These are phyloP conservation scores for Tulasnella sp. DNA, from an alignment of 768 basidiomycete species.

Conservation along the genomic window DNA sequence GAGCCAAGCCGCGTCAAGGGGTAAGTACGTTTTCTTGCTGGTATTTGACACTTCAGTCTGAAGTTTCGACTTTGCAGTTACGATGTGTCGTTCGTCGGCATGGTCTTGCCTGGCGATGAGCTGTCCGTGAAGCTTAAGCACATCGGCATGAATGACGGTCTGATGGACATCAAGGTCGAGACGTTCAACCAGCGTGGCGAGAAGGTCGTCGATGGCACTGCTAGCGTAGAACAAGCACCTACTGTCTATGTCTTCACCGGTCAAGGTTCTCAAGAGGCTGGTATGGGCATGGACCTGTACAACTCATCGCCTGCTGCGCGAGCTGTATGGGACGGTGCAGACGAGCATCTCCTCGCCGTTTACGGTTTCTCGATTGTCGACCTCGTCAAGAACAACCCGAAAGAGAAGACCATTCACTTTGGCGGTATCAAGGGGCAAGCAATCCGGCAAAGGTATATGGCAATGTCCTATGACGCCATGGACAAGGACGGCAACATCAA, in stretches of 20 bases:
- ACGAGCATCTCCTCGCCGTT: slow-evolving; percentile 82
- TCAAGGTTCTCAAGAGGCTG: slow-evolving; percentile 42
- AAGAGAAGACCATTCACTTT: slow-evolving; percentile 96
- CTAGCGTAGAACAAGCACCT: slow-evolving; percentile 81
- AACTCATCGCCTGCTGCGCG: slow-evolving; percentile 84
- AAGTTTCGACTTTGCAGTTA: slow-evolving; percentile 41
- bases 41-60: not conserved
- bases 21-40: slow-evolving; percentile 35
- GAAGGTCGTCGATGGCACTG: slow-evolving; percentile 86
- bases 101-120: slow-evolving; percentile 37
- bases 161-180: slow-evolving; percentile 47
- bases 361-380: slow-evolving; percentile 95
- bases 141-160: slow-evolving; percentile 55
- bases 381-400: slow-evolving; percentile 97
- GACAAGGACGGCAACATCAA: slow-evolving; percentile 94
- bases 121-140: slow-evolving; percentile 37
- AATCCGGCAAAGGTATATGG: slow-evolving; percentile 98
- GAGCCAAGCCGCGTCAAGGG: slow-evolving; percentile 81
- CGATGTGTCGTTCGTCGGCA: slow-evolving; percentile 36
- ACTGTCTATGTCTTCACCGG: slow-evolving; percentile 41
- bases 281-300: slow-evolving; percentile 99
- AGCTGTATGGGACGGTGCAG: slow-evolving; percentile 94
- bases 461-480: slow-evolving; percentile 95
- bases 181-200: slow-evolving; percentile 61
- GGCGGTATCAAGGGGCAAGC: slow-evolving; percentile 99